Evolutionary conservation across 2,329 filamentous ascomycete genomes (phyloP).

Genomic region (Talaromyces amestolkiae): DNA sequence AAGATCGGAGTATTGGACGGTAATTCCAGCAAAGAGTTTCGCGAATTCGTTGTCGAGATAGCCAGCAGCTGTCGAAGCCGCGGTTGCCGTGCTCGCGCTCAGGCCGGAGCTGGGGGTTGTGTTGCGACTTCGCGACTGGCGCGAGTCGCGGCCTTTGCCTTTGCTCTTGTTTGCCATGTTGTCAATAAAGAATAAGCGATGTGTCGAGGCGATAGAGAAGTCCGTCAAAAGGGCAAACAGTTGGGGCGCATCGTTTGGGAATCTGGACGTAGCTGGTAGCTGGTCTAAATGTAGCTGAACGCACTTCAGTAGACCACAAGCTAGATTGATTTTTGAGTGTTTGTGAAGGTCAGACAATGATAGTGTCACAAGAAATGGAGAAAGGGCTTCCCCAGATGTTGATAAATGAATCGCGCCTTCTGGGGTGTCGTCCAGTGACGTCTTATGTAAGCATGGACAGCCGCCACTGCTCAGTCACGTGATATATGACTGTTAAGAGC

Average conservation of each 20-base stretch:
- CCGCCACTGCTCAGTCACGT: background rate
- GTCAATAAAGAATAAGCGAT: background rate
- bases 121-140: constrained; percentile 60
- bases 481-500: background rate
- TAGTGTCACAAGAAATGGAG: background rate
- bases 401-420: background rate
- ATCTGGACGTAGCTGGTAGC: background rate
- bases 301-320: background rate
- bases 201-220: background rate
- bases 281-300: background rate
- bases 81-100: constrained; percentile 44
- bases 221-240: background rate
- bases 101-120: constrained; percentile 60
- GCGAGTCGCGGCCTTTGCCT: constrained; percentile 52
- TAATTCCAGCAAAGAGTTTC: constrained; percentile 48
- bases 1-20: constrained; percentile 57
- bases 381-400: background rate
- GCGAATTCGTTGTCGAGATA: constrained; percentile 56
- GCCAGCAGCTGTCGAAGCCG: constrained; percentile 37
- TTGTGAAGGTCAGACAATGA: background rate
- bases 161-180: constrained; percentile 48
- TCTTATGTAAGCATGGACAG: background rate
- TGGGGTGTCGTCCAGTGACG: background rate
- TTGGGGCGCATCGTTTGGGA: constrained; percentile 5
- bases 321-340: too few relatives aligned